Conservation (phyloP, 768 basidiomycete genomes). For the Boletus tomentosulus region DNA sequence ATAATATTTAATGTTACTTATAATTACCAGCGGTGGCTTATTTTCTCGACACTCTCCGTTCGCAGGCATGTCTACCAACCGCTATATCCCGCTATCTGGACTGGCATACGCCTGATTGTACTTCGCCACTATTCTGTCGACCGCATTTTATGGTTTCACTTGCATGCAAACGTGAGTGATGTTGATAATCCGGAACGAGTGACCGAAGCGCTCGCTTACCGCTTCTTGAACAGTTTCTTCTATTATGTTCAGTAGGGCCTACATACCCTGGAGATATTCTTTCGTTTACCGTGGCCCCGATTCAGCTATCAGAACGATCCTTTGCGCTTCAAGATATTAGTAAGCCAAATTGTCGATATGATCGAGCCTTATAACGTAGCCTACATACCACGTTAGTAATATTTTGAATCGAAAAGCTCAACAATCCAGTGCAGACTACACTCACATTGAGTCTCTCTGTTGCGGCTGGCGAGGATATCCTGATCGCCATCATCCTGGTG, state of each 20-base stretch:
- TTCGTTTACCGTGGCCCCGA: neutral
- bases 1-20: too few species aligned
- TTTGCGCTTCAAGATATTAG: neutral
- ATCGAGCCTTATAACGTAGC: too few species aligned
- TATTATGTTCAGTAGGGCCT: neutral
- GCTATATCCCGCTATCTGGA: neutral
- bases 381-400: too few species aligned
- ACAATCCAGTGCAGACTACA: neutral
- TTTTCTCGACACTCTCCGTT: neutral
- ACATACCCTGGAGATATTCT: neutral
- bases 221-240: neutral
- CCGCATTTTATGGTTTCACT: neutral
- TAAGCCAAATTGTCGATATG: neutral
- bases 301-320: neutral
- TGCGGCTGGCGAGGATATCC: neutral
- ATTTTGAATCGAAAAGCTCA: too few species aligned
- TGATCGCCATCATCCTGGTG: neutral
- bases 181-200: too few species aligned
- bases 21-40: too few species aligned
- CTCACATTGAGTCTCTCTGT: neutral
- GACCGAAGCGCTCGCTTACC: too few species aligned
- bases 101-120: neutral
- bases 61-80: neutral
- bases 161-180: conserved; percentile 3
- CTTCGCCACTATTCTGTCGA: neutral